phyloP scores from a whole-genome alignment of 495 filamentous ascomycete species.

The Hapsidospora chrysogenum region DNA sequence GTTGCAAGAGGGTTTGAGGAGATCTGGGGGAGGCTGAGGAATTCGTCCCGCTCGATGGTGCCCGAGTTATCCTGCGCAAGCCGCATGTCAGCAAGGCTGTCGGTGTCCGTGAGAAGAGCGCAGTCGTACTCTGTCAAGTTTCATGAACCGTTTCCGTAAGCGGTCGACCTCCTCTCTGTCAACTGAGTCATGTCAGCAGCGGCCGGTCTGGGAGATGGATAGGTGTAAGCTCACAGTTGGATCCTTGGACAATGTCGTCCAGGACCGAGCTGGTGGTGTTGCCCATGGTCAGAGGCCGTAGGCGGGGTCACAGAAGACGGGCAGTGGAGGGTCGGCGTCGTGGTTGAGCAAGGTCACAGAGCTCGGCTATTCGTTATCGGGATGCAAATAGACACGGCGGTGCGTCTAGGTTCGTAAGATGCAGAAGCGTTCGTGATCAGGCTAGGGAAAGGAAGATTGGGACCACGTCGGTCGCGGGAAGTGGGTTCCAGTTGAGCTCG shows the following conservation, averaged over 20 bases:
- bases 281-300: no score
- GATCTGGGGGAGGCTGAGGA: slow-evolving; percentile 91
- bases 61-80: slow-evolving; percentile 81
- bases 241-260: slow-evolving; percentile 88
- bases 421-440: no score
- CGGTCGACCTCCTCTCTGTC: slow-evolving; percentile 93
- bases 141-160: slow-evolving; percentile 95
- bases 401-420: no score
- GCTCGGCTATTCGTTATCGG: no score
- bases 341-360: no score
- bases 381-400: no score
- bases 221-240: slow-evolving; percentile 56
- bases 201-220: slow-evolving; percentile 1
- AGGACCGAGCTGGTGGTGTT: slow-evolving; percentile 71
- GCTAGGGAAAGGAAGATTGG: no score
- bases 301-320: no score
- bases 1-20: slow-evolving; percentile 95
- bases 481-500: no score
- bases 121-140: slow-evolving; percentile 73
- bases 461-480: no score
- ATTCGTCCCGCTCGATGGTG: slow-evolving; percentile 97
- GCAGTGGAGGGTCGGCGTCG: no score
- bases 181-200: slow-evolving; percentile 36
- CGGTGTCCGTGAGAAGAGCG: background rate
- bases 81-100: background rate